Base-by-base conservation (phyloP, 148 eudicot genomes). In the Dianthus caryophyllus region DNA sequence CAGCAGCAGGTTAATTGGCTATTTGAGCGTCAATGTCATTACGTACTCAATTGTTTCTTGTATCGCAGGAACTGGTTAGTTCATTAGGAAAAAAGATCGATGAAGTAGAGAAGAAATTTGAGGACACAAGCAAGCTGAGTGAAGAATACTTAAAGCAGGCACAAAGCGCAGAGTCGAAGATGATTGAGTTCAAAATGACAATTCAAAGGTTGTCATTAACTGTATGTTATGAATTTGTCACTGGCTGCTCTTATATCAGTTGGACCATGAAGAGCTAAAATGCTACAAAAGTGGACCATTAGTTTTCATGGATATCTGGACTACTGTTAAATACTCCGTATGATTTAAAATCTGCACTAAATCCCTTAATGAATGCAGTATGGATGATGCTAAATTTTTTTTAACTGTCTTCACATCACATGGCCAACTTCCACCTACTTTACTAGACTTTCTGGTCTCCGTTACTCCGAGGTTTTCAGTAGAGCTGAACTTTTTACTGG, bases 141-240 rank as follows among this genome's bases (percentile, higher is more conserved):
- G 93, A 87, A 80, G 97, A 88, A 73, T 68, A 82, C 57, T 76
- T 85, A 69, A 85, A 82, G 79, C 89, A 87, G 75, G 84, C 88
- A 22, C 67, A 71, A 68, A 96, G 90, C 24, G 95, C 95, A 71
- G 96, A 93, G 74, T 61, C 89, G 55, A 80, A 78, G 81, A 76
- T 89, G 67, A 83, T 86, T 70, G 82, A 84, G 79, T 69, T 93
- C 71, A 90, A 93, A 85, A 86, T 85, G 51, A 47, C 68, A 53
- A 79, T 81, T 84, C 89, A 90, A 54, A 89, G 89, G 98, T 93
- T 71, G 6, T 29, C 51, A 39, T 16, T 55, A 4, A 39, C 43
- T 71, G 36, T 27, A 47, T 64, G 29, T 43, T 44, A 44, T 51
- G 27, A 67, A 6, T 62, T 36, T 58, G 62, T 58, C 12, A 22